phyloP scores from a whole-genome alignment of 768 basidiomycete species.

The Agrocybe praecox region DNA sequence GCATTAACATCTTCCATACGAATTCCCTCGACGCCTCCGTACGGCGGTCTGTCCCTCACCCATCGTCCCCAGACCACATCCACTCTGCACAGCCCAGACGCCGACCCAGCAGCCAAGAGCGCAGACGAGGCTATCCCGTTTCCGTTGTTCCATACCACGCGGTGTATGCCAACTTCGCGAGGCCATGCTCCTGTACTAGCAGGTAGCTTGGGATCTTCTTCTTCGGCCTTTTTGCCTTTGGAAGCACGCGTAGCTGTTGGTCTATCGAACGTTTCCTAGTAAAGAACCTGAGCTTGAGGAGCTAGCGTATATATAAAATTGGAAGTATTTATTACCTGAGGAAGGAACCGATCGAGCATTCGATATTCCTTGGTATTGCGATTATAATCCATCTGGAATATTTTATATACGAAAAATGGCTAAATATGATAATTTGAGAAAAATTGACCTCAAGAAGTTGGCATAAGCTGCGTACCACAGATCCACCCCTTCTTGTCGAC shows the following conservation, averaged over 20 bases:
- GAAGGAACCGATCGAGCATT: constrained; percentile 87
- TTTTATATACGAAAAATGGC: constrained; percentile 78
- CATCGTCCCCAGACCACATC: constrained; percentile 82
- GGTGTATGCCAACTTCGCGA: constrained; percentile 73
- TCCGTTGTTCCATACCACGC: constrained; percentile 80
- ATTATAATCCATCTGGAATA: constrained; percentile 89
- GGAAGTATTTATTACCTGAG: constrained; percentile 48
- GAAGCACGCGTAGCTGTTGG: constrained; percentile 40
- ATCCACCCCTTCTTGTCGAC: constrained; percentile 68
- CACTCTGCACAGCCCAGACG: constrained; percentile 83
- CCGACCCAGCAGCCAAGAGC: constrained; percentile 78
- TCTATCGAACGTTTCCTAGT: constrained; percentile 54
- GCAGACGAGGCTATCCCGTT: constrained; percentile 63
- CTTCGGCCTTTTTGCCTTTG: constrained; percentile 35
- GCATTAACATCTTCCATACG: constrained; percentile 55
- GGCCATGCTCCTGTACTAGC: constrained; percentile 75
- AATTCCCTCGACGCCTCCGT: constrained; percentile 61
- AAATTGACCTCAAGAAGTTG: neutral
- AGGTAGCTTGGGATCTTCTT: constrained; percentile 22
- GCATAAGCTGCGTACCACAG: constrained; percentile 55
- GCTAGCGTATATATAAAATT: too few relatives aligned
- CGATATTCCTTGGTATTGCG: constrained; percentile 73
- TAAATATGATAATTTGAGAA: constrained; percentile 24
- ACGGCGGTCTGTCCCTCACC: constrained; percentile 67
- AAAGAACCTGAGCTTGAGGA: too few relatives aligned